Base-by-base conservation (phyloP, 305 asterid species). In the Fraxinus latifolia region DNA sequence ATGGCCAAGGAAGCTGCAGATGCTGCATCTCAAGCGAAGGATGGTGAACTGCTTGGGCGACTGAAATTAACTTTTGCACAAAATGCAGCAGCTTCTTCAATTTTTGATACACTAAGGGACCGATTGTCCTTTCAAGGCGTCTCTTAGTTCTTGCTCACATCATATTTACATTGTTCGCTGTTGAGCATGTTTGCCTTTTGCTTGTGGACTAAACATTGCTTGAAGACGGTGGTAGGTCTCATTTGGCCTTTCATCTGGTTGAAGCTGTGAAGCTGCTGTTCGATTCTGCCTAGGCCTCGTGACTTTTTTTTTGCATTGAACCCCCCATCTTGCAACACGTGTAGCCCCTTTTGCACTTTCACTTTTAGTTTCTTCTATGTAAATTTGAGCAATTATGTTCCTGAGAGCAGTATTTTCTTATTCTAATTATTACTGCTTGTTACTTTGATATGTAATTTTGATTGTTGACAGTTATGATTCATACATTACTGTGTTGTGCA, bases 1-100 rank as follows among this genome's bases (percentile, higher is more conserved):
- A 94, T 93, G 98, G 97, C 97, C 36, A 93, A 93, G 90, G 97
- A 94, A 88, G 99, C 98, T 77, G 97, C 94, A 4, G 99, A 96
- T 86, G 95, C 95, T 80, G 98, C 98, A 80, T 87, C 94, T 78
- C 97, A 94, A 89, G 88, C 98, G 12, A 96, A 93, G 88, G 99
- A 96, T 82, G 93, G 94, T 33, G 99, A 96, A 88, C 85, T 93
- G 81, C 96, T 95, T 17, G 97, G 91, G 77, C 91, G 97, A 74
- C 79, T 96, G 85, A 89, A 88, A 85, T 86, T 83, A 73, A 90
- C 92, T 4, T 90, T 94, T 87, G 86, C 93, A 27, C 97, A 92
- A 83, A 93, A 89, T 84, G 92, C 95, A 3, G 90, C 89, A n/a
- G 94, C 93, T 82, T 85, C 98, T 1, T 91, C 99, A 50, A 89